Conservation (phyloP, 140 eudicot genomes). For the Stevia rebaudiana region DNA sequence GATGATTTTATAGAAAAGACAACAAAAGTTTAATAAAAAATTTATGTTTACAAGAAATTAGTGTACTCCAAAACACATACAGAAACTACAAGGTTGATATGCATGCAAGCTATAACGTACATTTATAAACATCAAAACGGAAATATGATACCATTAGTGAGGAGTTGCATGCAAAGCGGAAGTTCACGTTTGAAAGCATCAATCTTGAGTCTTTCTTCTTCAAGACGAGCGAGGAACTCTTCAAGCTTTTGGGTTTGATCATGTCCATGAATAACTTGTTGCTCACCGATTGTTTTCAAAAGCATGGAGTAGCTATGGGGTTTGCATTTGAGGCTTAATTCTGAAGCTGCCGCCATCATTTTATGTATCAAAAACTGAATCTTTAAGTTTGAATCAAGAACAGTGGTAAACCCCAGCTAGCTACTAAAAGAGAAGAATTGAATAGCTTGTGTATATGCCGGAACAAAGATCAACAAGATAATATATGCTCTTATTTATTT, state of each 20-base stretch:
- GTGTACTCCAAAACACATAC: background rate
- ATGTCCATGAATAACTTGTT: constrained; percentile 20
- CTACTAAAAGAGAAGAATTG: constrained; percentile 8
- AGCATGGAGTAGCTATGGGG: constrained; percentile 74
- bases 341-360: constrained; percentile 71
- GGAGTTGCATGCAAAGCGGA: constrained; percentile 99
- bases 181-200: constrained; percentile 99
- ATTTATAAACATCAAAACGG: constrained; percentile 1
- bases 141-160: constrained; percentile 61
- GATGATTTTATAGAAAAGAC: background rate
- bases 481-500: constrained; percentile 18
- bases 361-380: background rate
- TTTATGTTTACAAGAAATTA: background rate
- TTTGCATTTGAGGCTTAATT: constrained; percentile 75
- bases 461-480: constrained; percentile 32
- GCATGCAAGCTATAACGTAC: background rate
- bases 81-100: background rate
- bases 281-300: constrained; percentile 58
- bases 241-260: constrained; percentile 68
- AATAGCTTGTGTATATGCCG: constrained; percentile 29
- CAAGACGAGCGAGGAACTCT: constrained; percentile 71
- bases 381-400: constrained; percentile 18
- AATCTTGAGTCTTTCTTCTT: constrained; percentile 93
- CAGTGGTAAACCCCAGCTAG: no score
- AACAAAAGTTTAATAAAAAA: background rate